These are phyloP conservation scores for Venturia oleaginea DNA, from an alignment of 2,329 filamentous ascomycete species.

Conservation along the genomic window DNA sequence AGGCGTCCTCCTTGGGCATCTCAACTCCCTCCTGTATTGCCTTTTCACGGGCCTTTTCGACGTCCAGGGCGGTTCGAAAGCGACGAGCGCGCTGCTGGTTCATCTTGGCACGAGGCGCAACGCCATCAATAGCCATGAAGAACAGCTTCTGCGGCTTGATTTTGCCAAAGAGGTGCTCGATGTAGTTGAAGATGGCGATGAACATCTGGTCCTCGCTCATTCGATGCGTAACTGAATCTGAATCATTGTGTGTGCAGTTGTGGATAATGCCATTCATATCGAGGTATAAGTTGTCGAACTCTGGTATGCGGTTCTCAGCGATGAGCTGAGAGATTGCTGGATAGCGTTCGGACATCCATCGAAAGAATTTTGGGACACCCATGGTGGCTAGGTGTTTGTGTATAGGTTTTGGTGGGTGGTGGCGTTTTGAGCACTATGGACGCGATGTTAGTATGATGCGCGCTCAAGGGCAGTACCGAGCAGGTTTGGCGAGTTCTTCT, in stretches of 20 bases:
- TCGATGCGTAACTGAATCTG: conserved; percentile 82
- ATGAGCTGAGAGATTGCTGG: conserved; percentile 97
- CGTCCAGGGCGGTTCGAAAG: conserved; percentile 89
- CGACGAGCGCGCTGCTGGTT: conserved; percentile 95
- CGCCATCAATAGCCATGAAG: conserved; percentile 99
- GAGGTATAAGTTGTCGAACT: conserved; percentile 95
- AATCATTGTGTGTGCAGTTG: conserved; percentile 97
- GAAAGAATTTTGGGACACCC: conserved; percentile 87
- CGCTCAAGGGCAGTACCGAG: not conserved
- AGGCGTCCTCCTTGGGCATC: conserved; percentile 89
- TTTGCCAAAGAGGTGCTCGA: conserved; percentile 96
- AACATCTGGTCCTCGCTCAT: conserved; percentile 99
- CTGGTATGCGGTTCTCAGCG: conserved; percentile 95
- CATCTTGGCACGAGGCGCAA: conserved; percentile 97
- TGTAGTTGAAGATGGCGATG: conserved; percentile 99
- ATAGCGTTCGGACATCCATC: conserved; percentile 99
- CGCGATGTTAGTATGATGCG: not conserved
- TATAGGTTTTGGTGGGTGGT: not conserved
- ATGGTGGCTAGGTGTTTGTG: conserved; percentile 29
- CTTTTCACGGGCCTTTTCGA: conserved; percentile 82
- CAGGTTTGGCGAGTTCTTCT: not conserved
- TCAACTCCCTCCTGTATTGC: conserved; percentile 81
- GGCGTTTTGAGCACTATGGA: not conserved
- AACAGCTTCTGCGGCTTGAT: conserved; percentile 98
- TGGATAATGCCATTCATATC: conserved; percentile 99